These are phyloP conservation scores for Haplosporangium sp. DNA, from an alignment of 371 early-diverging fungal species.

Conservation along the genomic window DNA sequence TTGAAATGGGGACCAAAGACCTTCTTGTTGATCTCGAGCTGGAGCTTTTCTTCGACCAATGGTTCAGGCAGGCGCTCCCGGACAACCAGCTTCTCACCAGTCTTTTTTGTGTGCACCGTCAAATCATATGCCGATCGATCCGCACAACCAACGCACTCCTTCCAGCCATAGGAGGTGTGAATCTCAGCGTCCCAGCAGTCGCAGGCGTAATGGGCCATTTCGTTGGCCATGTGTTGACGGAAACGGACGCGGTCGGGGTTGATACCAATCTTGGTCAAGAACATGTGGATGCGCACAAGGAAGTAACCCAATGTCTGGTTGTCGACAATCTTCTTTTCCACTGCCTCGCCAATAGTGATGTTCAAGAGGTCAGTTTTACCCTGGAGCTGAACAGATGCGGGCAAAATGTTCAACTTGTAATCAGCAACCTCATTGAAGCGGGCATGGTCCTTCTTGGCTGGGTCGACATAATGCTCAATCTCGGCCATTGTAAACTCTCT, in stretches of 20 bases:
- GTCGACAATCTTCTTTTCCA: constrained; percentile 88
- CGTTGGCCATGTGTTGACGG: constrained; percentile 99
- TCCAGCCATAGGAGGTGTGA: constrained; percentile 96
- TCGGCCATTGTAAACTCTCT: constrained; percentile 99
- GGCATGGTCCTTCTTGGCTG: constrained; percentile 92
- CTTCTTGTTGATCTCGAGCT: constrained; percentile 92
- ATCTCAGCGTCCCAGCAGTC: constrained; percentile 99
- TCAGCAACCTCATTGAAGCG: constrained; percentile 90
- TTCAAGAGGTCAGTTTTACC: constrained; percentile 77
- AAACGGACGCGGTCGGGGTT: constrained; percentile 91
- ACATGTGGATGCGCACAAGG: constrained; percentile 94
- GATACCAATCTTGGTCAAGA: constrained; percentile 96
- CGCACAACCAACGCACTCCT: constrained; percentile 99
- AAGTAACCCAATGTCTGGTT: constrained; percentile 99
- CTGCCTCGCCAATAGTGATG: constrained; percentile 96
- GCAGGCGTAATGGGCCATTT: constrained; percentile 99
- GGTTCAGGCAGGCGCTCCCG: constrained; percentile 93
- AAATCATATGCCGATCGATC: constrained; percentile 99
- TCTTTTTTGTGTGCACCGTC: constrained; percentile 90
- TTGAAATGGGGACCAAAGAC: constrained; percentile 94
- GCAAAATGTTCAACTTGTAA: constrained; percentile 81
- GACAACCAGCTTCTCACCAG: constrained; percentile 94
- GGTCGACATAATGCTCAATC: constrained; percentile 99
- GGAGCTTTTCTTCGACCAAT: constrained; percentile 78
- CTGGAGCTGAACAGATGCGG: constrained; percentile 80